phyloP scores from a whole-genome alignment of 192 early-diverging fungal species.

The Linnemannia exigua region DNA sequence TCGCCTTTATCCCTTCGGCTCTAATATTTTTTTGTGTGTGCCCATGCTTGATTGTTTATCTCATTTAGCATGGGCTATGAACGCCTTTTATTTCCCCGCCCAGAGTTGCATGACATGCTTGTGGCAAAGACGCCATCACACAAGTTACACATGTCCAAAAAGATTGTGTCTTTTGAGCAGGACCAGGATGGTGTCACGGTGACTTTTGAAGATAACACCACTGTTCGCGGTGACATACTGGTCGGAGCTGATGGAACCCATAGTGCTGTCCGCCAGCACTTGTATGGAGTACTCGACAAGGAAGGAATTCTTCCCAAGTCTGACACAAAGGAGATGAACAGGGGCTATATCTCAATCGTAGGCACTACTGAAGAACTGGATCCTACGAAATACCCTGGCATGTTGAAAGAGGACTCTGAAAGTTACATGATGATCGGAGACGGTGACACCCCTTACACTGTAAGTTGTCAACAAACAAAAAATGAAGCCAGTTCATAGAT shows the following conservation, averaged over 20 bases:
- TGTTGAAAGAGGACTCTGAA: background rate
- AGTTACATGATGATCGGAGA: background rate
- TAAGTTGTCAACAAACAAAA: background rate
- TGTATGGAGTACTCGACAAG: background rate
- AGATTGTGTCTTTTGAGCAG: too few species aligned
- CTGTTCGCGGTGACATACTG: slow-evolving; percentile 27
- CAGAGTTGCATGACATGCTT: too few species aligned
- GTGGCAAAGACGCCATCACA: too few species aligned
- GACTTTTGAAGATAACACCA: too few species aligned
- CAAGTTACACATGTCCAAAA: too few species aligned
- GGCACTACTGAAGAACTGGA: slow-evolving; percentile 21
- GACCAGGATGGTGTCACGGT: too few species aligned
- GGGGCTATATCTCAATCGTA: slow-evolving; percentile 16
- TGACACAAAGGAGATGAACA: background rate
- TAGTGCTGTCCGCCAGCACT: slow-evolving; percentile 14
- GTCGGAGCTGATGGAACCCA: slow-evolving; percentile 32
- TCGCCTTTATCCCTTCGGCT: too few species aligned
- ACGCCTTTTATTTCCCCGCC: too few species aligned
- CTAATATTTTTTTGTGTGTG: too few species aligned
- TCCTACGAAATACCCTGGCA: background rate
- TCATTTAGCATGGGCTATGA: too few species aligned
- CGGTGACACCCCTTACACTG: background rate
- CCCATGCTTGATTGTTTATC: too few species aligned
- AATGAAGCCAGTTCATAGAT: background rate
- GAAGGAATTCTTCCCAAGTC: background rate